Conservation (phyloP, 164 flowering plant genomes). For the Tetrastigma voinierianum region DNA sequence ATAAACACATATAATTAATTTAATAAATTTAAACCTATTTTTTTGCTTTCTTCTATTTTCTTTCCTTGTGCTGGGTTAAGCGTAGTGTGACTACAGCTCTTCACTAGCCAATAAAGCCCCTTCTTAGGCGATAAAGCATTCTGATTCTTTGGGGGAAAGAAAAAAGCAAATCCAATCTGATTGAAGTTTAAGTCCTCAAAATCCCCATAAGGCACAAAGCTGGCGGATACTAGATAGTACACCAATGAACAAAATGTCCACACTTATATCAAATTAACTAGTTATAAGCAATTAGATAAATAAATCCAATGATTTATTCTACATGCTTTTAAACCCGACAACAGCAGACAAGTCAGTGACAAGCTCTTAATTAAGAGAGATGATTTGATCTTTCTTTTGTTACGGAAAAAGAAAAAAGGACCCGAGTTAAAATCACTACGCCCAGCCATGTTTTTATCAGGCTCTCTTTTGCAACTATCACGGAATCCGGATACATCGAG, state of each 20-base stretch:
- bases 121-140: no score
- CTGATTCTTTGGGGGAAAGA: no score
- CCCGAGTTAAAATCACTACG: slow-evolving; percentile 3
- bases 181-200: no score
- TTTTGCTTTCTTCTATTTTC: no score
- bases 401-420: no score
- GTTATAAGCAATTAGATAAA: slow-evolving; percentile 3
- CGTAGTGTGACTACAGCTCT: no score
- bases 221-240: not conserved
- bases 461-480: slow-evolving; percentile 1
- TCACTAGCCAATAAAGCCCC: no score
- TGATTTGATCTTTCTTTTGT: not conserved
- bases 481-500: not conserved
- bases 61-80: no score
- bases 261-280: not conserved
- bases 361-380: not conserved
- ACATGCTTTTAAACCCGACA: not conserved
- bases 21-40: no score
- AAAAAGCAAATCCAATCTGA: no score
- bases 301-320: slow-evolving; percentile 12
- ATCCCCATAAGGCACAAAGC: not conserved
- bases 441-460: not conserved
- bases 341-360: not conserved
- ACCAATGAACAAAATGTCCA: not conserved
- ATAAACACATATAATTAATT: no score